Conservation (phyloP, 805 yeast species). For the Pichia phayaonensis region DNA sequence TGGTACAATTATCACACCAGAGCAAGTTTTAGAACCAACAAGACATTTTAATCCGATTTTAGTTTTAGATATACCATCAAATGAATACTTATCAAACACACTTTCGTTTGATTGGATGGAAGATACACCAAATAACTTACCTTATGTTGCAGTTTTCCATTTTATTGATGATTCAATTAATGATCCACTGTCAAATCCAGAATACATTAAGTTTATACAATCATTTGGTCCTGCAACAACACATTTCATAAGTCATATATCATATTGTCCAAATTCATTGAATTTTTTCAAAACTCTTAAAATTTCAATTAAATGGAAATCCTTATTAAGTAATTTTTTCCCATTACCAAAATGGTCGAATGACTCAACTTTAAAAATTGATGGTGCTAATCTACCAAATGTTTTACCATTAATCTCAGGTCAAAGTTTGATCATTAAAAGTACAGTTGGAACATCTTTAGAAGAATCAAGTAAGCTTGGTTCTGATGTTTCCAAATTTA, state of each 20-base stretch:
- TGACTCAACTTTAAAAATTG: slow-evolving; percentile 22
- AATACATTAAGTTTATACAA: slow-evolving; percentile 43
- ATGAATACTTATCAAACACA: slow-evolving; percentile 33
- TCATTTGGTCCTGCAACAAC: slow-evolving; percentile 42
- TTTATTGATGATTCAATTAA: slow-evolving; percentile 51
- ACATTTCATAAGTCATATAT: slow-evolving; percentile 71
- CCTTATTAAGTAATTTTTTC: slow-evolving; percentile 38
- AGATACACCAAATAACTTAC: slow-evolving; percentile 2
- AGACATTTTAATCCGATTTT: slow-evolving; percentile 52
- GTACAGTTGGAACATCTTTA: slow-evolving; percentile 11
- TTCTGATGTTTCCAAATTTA: slow-evolving; percentile 5
- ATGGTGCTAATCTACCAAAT: slow-evolving; percentile 11
- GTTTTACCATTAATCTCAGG: slow-evolving; percentile 26
- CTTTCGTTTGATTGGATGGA: slow-evolving; percentile 20
- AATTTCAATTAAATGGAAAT: slow-evolving; percentile 48
- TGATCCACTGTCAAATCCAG: slow-evolving; percentile 34
- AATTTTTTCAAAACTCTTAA: slow-evolving; percentile 49
- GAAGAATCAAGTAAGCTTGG: slow-evolving; percentile 5
- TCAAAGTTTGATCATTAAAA: slow-evolving; percentile 18
- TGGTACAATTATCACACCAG: slow-evolving; percentile 55
- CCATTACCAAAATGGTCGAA: slow-evolving; percentile 34
- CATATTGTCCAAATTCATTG: slow-evolving; percentile 52
- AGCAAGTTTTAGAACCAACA: slow-evolving; percentile 63
- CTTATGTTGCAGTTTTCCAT: slow-evolving; percentile 56
- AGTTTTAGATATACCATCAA: slow-evolving; percentile 66